Conservation (phyloP, 495 filamentous ascomycete genomes). For the Venustampulla echinocandica region DNA sequence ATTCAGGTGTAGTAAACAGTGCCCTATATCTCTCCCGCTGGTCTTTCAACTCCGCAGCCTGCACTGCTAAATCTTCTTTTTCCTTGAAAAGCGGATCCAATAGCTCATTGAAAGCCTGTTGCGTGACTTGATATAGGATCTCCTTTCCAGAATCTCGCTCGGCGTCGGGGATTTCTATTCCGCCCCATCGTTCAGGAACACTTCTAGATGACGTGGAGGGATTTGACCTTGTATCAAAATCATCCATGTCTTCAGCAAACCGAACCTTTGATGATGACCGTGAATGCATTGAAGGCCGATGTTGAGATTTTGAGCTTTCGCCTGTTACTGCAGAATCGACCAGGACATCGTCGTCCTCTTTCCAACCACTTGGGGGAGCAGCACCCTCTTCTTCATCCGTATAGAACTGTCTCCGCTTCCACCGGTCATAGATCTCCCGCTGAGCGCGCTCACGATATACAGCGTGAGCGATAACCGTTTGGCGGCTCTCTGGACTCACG, state of each 20-base stretch:
- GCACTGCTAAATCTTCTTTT: conserved; percentile 69
- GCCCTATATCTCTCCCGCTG: conserved; percentile 49
- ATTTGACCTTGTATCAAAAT: conserved; percentile 67
- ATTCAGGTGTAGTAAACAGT: conserved; percentile 38
- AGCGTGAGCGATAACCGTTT: conserved; percentile 13
- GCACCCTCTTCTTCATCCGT: conserved; percentile 73
- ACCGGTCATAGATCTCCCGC: conserved; percentile 57
- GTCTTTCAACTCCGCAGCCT: conserved; percentile 52
- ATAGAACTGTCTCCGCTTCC: conserved; percentile 67
- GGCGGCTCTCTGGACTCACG: conserved; percentile 8
- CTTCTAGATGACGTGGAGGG: conserved; percentile 72
- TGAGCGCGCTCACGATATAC: conserved; percentile 24
- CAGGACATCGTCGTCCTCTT: conserved; percentile 52
- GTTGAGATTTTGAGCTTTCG: conserved; percentile 16
- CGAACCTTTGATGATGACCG: conserved; percentile 78
- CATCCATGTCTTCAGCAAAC: conserved; percentile 67
- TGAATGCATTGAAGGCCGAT: conserved; percentile 51
- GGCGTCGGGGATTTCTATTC: conserved; percentile 69
- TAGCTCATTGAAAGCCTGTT: conserved; percentile 86
- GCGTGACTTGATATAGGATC: conserved; percentile 79
- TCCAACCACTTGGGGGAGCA: conserved; percentile 52
- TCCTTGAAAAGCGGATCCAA: conserved; percentile 75
- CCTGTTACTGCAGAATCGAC: conserved; percentile 32
- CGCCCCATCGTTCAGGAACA: conserved; percentile 76
- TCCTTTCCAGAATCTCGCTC: conserved; percentile 81